phyloP scores from a whole-genome alignment of 2,329 filamentous ascomycete genomes.

The Aspergillus sojae region DNA sequence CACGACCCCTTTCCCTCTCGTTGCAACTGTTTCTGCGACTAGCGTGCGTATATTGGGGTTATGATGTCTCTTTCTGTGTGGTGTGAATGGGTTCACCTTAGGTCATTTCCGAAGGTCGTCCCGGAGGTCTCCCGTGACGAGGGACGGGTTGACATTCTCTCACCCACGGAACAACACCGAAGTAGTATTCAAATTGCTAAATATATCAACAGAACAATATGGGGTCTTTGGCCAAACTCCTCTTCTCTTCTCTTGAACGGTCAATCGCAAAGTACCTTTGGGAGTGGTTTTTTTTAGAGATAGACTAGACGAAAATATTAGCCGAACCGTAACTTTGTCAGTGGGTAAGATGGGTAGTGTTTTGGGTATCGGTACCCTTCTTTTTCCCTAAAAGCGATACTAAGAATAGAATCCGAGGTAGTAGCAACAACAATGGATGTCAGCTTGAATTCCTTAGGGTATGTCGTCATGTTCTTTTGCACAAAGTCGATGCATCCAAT shows the following conservation, averaged over 20 bases:
- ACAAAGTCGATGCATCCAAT: background rate
- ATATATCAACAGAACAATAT: constrained; percentile 1
- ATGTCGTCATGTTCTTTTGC: background rate
- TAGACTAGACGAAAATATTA: background rate
- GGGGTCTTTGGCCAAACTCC: background rate
- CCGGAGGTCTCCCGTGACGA: background rate
- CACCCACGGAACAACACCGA: constrained; percentile 1
- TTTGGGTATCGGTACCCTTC: background rate
- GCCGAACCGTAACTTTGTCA: background rate
- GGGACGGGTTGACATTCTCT: background rate
- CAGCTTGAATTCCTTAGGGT: background rate
- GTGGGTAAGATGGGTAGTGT: background rate
- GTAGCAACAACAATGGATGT: background rate
- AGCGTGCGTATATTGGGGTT: background rate
- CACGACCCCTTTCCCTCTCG: background rate
- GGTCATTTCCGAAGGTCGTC: background rate
- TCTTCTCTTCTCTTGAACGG: background rate
- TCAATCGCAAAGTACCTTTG: background rate
- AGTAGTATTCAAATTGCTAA: constrained; percentile 4
- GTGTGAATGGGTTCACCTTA: background rate
- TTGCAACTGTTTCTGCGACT: background rate
- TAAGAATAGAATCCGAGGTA: constrained; percentile 1
- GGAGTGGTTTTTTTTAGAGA: background rate
- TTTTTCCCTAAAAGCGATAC: background rate
- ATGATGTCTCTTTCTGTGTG: background rate